Conservation (phyloP, 2,329 filamentous ascomycete species). For the Penicillium janthinellum region DNA sequence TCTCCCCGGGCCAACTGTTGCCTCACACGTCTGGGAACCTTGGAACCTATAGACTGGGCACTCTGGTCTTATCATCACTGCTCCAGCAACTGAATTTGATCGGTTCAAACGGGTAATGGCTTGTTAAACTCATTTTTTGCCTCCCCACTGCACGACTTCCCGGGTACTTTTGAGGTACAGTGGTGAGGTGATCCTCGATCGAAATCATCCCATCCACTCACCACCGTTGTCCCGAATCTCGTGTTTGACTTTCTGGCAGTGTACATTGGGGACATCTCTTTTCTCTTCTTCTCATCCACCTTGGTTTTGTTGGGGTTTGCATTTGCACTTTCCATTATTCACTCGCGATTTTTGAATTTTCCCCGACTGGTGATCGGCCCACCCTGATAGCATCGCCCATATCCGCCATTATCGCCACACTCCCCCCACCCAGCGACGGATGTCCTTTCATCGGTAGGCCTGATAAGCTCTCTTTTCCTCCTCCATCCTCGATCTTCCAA, state of each 20-base stretch:
- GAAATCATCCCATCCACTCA: constrained; percentile 8
- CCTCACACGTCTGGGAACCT: not conserved
- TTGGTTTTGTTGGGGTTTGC: not conserved
- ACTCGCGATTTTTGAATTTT: constrained; percentile 2
- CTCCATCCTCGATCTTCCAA: not conserved
- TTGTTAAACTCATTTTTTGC: constrained; percentile 9
- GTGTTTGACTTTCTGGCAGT: constrained; percentile 8
- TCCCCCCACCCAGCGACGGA: not conserved
- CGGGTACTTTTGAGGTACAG: constrained; percentile 17
- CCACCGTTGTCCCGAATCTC: constrained; percentile 9
- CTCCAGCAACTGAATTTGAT: constrained; percentile 1
- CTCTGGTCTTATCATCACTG: not conserved
- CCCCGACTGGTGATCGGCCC: constrained; percentile 11
- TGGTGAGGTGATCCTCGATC: constrained; percentile 17
- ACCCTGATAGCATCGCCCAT: constrained; percentile 8
- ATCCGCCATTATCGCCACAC: constrained; percentile 10
- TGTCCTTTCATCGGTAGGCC: constrained; percentile 12
- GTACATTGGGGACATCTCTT: not conserved
- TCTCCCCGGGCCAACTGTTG: not conserved
- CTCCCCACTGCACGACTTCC: constrained; percentile 14
- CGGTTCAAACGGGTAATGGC: constrained; percentile 15
- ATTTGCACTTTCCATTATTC: constrained; percentile 6
- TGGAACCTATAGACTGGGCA: not conserved
- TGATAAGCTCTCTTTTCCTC: constrained; percentile 17
- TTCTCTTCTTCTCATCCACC: not conserved